A percentile compares a stretch with the other conserved stretches of the same genome.
phyloP scores from a whole-genome alignment of 495 filamentous ascomycete species.

The Chaetomium tenue region DNA sequence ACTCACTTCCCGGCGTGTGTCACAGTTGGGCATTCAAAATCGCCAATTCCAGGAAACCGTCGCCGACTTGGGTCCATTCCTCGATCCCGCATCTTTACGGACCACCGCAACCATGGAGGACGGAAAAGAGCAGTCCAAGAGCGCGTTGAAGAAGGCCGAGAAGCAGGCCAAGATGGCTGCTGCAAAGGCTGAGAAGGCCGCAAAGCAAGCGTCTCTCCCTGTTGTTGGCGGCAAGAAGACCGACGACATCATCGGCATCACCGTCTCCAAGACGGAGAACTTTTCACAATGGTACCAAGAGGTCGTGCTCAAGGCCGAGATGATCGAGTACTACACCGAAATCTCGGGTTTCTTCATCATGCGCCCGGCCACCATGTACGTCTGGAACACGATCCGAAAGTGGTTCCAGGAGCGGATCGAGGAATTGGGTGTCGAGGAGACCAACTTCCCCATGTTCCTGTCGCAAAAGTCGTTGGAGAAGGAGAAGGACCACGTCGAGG shows the following conservation, averaged over 20 bases:
- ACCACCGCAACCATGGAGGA: conserved; percentile 41
- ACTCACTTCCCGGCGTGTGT: conserved; percentile 17
- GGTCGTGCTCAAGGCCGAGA: conserved; percentile 88
- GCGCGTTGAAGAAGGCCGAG: conserved; percentile 68
- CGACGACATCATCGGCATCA: conserved; percentile 77
- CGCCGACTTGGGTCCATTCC: conserved; percentile 1
- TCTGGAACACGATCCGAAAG: conserved; percentile 88
- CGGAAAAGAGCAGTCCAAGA: conserved; percentile 59
- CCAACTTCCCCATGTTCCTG: conserved; percentile 93
- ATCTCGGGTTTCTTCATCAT: conserved; percentile 95
- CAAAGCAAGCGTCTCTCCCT: conserved; percentile 51
- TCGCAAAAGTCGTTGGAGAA: conserved; percentile 84
- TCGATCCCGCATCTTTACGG: not conserved
- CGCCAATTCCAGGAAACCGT: conserved; percentile 6
- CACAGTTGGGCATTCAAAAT: conserved; percentile 6
- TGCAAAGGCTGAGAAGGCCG: conserved; percentile 65
- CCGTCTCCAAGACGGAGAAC: conserved; percentile 76
- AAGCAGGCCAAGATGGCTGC: conserved; percentile 65
- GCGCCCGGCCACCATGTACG: conserved; percentile 78
- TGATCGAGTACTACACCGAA: conserved; percentile 73
- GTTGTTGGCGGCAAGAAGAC: conserved; percentile 53
- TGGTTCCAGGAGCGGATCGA: conserved; percentile 90
- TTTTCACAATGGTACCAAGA: conserved; percentile 95
- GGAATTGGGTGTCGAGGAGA: conserved; percentile 86
- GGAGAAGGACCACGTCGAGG: conserved; percentile 96